These are phyloP conservation scores for Brassica juncea DNA, from an alignment of 345 rosid genomes.

Conservation along the genomic window DNA sequence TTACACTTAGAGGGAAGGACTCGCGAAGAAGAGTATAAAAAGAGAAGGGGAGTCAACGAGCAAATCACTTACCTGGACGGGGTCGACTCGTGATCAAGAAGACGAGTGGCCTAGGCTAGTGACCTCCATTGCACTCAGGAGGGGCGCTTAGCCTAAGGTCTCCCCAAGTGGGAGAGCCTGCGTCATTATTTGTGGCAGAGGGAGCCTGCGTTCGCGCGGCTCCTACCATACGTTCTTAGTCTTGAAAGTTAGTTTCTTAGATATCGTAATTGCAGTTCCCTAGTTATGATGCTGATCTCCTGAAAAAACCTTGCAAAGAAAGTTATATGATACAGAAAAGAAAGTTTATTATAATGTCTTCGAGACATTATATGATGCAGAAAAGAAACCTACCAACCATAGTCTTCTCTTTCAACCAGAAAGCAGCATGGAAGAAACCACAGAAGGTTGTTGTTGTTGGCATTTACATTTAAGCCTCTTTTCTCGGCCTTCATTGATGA, in stretches of 20 bases:
- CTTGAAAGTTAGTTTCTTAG: no score
- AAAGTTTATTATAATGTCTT: no score
- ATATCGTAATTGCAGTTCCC: no score
- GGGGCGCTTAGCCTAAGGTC: no score
- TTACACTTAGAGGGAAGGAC: fast-evolving
- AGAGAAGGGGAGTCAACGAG: fast-evolving
- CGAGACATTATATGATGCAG: no score
- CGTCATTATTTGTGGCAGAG: no score
- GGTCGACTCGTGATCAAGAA: slow-evolving; percentile 14
- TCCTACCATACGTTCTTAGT: no score
- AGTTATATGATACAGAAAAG: no score
- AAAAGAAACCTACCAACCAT: slow-evolving; percentile 19
- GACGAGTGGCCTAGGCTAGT: slow-evolving; percentile 7
- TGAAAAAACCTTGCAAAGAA: no score
- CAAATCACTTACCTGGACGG: slow-evolving; percentile 23
- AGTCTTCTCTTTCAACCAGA: slow-evolving; percentile 38
- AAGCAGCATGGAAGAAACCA: slow-evolving; percentile 43
- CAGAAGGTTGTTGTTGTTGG: slow-evolving; percentile 23
- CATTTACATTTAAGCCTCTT: neutral
- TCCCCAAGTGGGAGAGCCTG: no score
- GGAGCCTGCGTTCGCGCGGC: no score
- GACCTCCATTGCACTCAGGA: neutral
- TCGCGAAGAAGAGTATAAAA: neutral
- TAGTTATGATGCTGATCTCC: no score
- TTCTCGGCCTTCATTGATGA: neutral